Percentiles rank a stretch among this genome's conserved stretches.
Evolutionary conservation across 345 rosid genomes (phyloP).

Genomic region (Mallotus nudiflorus): DNA sequence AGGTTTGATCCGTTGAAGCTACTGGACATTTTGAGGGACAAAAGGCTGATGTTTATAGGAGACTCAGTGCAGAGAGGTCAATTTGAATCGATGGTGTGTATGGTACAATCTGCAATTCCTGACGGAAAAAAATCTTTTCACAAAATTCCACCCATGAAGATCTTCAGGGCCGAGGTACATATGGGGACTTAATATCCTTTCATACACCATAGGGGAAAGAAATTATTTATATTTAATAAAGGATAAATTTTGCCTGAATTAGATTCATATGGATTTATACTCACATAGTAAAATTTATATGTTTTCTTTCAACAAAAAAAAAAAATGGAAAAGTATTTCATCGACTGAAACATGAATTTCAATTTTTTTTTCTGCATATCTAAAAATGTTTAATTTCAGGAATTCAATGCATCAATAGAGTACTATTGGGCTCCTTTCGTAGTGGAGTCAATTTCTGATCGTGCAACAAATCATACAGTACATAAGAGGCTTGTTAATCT

Average conservation of each 20-base stretch:
- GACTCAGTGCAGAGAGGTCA: conserved; percentile 91
- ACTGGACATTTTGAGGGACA: conserved; percentile 63
- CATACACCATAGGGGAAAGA: too few species aligned
- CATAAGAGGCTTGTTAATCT: conserved; percentile 72
- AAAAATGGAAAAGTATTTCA: too few species aligned
- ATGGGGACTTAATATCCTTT: too few species aligned
- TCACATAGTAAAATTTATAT: too few species aligned
- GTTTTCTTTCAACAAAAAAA: too few species aligned
- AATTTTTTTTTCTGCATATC: too few species aligned
- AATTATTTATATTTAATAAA: too few species aligned
- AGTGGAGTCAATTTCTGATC: conserved; percentile 85
- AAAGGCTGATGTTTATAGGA: conserved; percentile 86
- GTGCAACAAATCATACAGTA: conserved; percentile 87
- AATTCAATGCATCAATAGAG: conserved; percentile 72
- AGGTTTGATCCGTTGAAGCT: conserved; percentile 82
- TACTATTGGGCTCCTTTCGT: conserved; percentile 98
- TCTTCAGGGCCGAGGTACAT: conserved; percentile 73
- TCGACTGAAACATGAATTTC: too few species aligned
- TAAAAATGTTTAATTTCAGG: conserved; percentile 41
- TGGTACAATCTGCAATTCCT: conserved; percentile 80
- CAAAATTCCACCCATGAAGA: conserved; percentile 84
- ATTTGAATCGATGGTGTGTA: conserved; percentile 87
- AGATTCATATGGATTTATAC: too few species aligned
- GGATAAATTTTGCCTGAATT: too few species aligned
- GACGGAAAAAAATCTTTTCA: conserved; percentile 60